These are phyloP conservation scores for Suillus placidus DNA, from an alignment of 768 basidiomycete genomes.

Conservation along the genomic window DNA sequence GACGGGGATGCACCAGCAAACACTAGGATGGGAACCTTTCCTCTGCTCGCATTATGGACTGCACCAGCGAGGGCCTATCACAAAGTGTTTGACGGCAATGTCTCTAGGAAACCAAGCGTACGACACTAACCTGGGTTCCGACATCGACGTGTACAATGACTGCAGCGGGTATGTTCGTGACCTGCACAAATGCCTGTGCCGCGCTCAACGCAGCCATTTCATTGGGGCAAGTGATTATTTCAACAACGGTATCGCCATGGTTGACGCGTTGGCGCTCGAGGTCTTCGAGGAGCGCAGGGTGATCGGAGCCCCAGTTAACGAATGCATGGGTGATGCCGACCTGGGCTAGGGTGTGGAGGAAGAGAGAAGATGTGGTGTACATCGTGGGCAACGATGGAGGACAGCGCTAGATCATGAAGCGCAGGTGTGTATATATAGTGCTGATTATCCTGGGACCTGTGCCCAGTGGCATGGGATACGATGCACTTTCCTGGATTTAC, in stretches of 20 bases:
- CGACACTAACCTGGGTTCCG: slow-evolving; percentile 56
- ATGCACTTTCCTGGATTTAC: slow-evolving; percentile 3
- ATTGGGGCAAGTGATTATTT: slow-evolving; percentile 70
- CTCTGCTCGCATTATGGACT: slow-evolving; percentile 69
- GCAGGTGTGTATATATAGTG: slow-evolving; percentile 1
- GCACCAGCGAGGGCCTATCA: slow-evolving; percentile 66
- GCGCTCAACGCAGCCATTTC: slow-evolving; percentile 77
- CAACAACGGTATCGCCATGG: slow-evolving; percentile 41
- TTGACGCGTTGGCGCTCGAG: slow-evolving; percentile 54
- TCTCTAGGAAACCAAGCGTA: not conserved
- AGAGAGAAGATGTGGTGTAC: slow-evolving; percentile 63
- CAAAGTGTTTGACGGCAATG: not conserved
- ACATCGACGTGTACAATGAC: slow-evolving; percentile 78
- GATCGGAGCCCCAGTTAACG: slow-evolving; percentile 80
- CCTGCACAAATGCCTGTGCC: slow-evolving; percentile 72
- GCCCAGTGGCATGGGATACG: not conserved
- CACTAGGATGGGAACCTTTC: slow-evolving; percentile 63
- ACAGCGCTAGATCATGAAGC: too few species aligned
- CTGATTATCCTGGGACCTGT: not conserved
- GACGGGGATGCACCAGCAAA: slow-evolving; percentile 74
- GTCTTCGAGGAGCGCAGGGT: slow-evolving; percentile 72
- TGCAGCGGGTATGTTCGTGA: slow-evolving; percentile 65
- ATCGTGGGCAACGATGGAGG: slow-evolving; percentile 28
- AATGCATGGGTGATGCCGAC: slow-evolving; percentile 70
- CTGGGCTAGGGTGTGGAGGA: slow-evolving; percentile 55